A percentile compares a stretch with the other conserved stretches of the same genome.
phyloP scores from a whole-genome alignment of 805 yeast species.

The Spathaspora gorwiae region DNA sequence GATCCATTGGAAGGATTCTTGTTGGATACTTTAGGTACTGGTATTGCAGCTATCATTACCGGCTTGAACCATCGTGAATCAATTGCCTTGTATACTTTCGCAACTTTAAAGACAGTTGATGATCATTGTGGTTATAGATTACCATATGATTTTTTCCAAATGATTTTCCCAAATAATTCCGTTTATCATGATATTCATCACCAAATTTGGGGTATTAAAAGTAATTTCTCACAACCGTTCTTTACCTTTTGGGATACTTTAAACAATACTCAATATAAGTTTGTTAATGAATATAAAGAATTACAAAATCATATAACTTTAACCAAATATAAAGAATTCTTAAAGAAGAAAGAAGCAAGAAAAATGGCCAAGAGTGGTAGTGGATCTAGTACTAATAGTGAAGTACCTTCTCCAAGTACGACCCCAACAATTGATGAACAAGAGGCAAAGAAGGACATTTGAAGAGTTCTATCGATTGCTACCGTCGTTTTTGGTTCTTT shows the following conservation, averaged over 20 bases:
- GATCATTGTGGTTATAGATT: slow-evolving; percentile 98
- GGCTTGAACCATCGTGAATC: slow-evolving; percentile 74
- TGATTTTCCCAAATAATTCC: slow-evolving; percentile 89
- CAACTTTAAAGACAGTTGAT: slow-evolving; percentile 94
- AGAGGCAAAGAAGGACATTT: background rate
- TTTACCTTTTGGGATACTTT: slow-evolving; percentile 88
- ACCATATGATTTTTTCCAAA: slow-evolving; percentile 88
- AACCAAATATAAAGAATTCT: slow-evolving; percentile 58
- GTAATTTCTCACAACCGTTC: slow-evolving; percentile 93
- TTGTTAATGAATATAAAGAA: slow-evolving; percentile 56
- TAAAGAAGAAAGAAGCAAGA: slow-evolving; percentile 26
- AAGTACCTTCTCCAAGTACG: background rate
- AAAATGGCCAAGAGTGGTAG: background rate
- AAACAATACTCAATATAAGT: slow-evolving; percentile 65
- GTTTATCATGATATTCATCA: slow-evolving; percentile 97
- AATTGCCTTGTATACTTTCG: slow-evolving; percentile 69
- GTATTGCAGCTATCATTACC: slow-evolving; percentile 64
- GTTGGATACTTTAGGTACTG: slow-evolving; percentile 90
- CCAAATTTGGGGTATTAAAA: slow-evolving; percentile 91
- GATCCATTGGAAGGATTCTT: slow-evolving; percentile 92
- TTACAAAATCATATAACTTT: slow-evolving; percentile 66
- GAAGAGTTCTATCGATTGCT: no score
- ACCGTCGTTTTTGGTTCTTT: background rate
- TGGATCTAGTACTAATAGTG: background rate
- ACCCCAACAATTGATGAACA: background rate